Evolutionary conservation across 2,329 filamentous ascomycete species (phyloP).

Genomic region (Colletotrichum sp.): DNA sequence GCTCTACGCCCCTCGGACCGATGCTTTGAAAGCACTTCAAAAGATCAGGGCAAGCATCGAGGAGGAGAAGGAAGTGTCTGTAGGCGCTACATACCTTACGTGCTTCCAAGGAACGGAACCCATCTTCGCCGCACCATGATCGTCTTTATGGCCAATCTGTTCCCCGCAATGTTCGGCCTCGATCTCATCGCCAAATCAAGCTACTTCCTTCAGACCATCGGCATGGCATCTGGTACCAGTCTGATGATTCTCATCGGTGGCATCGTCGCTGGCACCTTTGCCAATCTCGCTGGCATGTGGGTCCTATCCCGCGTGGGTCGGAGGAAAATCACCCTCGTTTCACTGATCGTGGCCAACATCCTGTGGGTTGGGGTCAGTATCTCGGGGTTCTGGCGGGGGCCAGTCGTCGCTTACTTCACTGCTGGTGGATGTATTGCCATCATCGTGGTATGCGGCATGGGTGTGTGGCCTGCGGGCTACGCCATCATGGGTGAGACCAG

Average conservation of each 20-base stretch:
- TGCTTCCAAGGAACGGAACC: constrained; percentile 45
- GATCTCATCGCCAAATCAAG: constrained; percentile 45
- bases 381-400: constrained; percentile 44
- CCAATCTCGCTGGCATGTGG: constrained; percentile 49
- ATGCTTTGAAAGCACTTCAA: constrained; percentile 16
- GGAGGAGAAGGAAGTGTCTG: constrained; percentile 39
- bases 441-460: constrained; percentile 44
- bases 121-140: constrained; percentile 47
- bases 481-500: constrained; percentile 47
- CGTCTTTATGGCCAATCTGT: constrained; percentile 42
- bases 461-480: constrained; percentile 46
- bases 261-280: constrained; percentile 45
- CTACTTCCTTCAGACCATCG: constrained; percentile 41
- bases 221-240: constrained; percentile 30
- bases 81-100: constrained; percentile 40
- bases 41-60: constrained; percentile 39
- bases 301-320: constrained; percentile 44
- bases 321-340: constrained; percentile 38
- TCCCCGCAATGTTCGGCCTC: constrained; percentile 50
- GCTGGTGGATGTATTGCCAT: constrained; percentile 46
- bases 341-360: constrained; percentile 32
- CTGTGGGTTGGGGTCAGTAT: constrained; percentile 52
- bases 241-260: constrained; percentile 50
- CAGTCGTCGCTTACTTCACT: constrained; percentile 41
- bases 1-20: constrained; percentile 26